Conservation (phyloP, 805 yeast species). For the Candida glaebosa region DNA sequence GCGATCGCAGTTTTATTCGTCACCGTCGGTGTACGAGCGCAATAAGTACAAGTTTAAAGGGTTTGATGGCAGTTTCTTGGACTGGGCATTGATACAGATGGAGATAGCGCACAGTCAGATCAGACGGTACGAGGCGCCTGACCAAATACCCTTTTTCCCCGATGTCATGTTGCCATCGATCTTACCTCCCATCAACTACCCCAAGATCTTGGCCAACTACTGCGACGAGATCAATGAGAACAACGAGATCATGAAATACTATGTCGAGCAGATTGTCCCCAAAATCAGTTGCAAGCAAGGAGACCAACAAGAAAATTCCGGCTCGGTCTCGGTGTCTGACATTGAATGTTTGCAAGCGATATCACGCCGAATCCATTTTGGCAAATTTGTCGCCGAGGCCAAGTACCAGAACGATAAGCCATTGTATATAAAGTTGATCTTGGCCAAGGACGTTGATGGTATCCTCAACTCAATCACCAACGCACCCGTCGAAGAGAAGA, state of each 20-base stretch:
- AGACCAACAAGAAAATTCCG: conserved; percentile 82
- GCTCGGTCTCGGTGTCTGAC: conserved; percentile 82
- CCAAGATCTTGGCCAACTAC: conserved; percentile 72
- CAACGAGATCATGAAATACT: conserved; percentile 59
- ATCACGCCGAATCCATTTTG: conserved; percentile 92
- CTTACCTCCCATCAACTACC: conserved; percentile 76
- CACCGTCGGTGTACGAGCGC: conserved; percentile 68
- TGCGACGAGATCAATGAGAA: conserved; percentile 76
- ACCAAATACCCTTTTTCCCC: conserved; percentile 88
- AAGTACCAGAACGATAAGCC: conserved; percentile 72
- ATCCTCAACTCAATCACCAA: conserved; percentile 83
- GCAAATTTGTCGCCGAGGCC: conserved; percentile 96
- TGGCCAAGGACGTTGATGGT: conserved; percentile 61
- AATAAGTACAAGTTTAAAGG: conserved; percentile 59
- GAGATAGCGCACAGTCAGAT: conserved; percentile 68
- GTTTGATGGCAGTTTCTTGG: conserved; percentile 78
- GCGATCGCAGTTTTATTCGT: conserved; percentile 79
- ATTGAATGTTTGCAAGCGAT: conserved; percentile 84
- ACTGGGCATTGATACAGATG: conserved; percentile 75
- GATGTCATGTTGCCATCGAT: conserved; percentile 61
- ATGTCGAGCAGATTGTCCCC: conserved; percentile 75
- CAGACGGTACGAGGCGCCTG: conserved; percentile 91
- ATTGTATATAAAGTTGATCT: conserved; percentile 60
- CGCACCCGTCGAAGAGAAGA: conserved; percentile 78
- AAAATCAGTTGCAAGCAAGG: conserved; percentile 59